Percentiles rank a stretch among this genome's conserved stretches.
Conservation (phyloP, 1,284 basidiomycete genomes). For the Malassezia pachydermatis region DNA sequence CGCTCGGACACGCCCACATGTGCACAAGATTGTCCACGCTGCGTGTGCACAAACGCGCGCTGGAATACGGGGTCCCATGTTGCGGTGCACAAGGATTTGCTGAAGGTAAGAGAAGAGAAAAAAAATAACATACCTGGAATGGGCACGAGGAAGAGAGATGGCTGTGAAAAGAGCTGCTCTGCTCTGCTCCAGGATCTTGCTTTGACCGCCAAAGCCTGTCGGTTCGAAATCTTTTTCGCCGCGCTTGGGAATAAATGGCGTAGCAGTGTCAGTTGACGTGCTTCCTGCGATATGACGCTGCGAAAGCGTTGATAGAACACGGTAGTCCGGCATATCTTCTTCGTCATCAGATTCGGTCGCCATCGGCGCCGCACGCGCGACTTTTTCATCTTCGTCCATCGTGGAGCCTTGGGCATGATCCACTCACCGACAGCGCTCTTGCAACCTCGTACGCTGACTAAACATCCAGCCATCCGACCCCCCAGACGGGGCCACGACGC, state of each 20-base stretch:
- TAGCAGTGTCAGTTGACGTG: not conserved
- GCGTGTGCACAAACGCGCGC: slow-evolving; percentile 30
- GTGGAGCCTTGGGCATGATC: too few species aligned
- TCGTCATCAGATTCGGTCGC: slow-evolving; percentile 10
- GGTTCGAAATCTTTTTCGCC: slow-evolving; percentile 63
- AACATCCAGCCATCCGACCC: too few species aligned
- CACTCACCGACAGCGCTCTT: too few species aligned
- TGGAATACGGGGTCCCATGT: slow-evolving; percentile 29
- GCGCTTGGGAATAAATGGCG: slow-evolving; percentile 33
- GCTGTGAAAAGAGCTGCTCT: slow-evolving; percentile 75
- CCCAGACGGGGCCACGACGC: too few species aligned
- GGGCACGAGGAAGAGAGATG: slow-evolving; percentile 57
- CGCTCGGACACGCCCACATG: slow-evolving; percentile 29
- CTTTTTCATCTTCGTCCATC: slow-evolving; percentile 14
- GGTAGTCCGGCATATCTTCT: slow-evolving; percentile 20
- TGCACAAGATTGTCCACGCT: slow-evolving; percentile 35
- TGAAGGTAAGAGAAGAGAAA: slow-evolving; percentile 5
- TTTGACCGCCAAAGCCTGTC: slow-evolving; percentile 55
- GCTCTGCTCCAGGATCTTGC: slow-evolving; percentile 69
- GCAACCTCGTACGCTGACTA: too few species aligned
- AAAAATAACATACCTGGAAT: slow-evolving; percentile 5
- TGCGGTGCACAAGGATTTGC: slow-evolving; percentile 29
- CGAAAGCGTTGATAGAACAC: slow-evolving; percentile 12
- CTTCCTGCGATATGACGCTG: not conserved
- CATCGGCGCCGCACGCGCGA: not conserved